These are phyloP conservation scores for Pythium sp. DNA, from an alignment of 352 stramenopile genomes.

Conservation along the genomic window DNA sequence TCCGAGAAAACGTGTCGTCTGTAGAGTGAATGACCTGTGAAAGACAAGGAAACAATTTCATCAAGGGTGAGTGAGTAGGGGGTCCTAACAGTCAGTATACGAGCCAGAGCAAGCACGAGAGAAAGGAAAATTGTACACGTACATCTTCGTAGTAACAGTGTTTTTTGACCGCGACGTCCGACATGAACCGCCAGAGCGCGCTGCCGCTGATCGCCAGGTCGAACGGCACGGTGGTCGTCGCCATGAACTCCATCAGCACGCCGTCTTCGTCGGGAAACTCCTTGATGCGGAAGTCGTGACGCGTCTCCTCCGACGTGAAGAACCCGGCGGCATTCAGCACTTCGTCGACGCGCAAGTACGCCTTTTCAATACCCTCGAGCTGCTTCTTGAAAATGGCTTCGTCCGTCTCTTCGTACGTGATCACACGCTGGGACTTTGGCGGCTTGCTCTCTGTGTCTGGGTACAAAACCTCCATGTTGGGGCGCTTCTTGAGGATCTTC, in stretches of 20 bases:
- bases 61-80: neutral
- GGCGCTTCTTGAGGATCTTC: conserved; percentile 22
- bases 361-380: neutral
- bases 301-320: neutral
- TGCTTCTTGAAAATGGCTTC: conserved; percentile 14
- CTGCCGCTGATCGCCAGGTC: conserved; percentile 12
- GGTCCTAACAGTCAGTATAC: neutral
- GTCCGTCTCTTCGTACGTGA: conserved; percentile 11
- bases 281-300: conserved; percentile 17
- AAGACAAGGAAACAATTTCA: too few species aligned
- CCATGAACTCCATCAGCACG: conserved; percentile 23
- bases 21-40: neutral
- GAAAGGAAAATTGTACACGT: neutral
- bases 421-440: conserved; percentile 2
- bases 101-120: neutral
- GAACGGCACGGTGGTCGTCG: conserved; percentile 11
- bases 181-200: conserved; percentile 23
- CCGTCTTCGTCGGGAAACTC: conserved; percentile 11
- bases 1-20: conserved; percentile 6
- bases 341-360: conserved; percentile 7
- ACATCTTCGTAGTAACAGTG: conserved; percentile 23
- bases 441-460: conserved; percentile 11
- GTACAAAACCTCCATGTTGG: conserved; percentile 15
- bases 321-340: conserved; percentile 2
- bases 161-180: conserved; percentile 15